phyloP scores from a whole-genome alignment of 106 monocot genomes.

The Acanthochlamys bracteata region DNA sequence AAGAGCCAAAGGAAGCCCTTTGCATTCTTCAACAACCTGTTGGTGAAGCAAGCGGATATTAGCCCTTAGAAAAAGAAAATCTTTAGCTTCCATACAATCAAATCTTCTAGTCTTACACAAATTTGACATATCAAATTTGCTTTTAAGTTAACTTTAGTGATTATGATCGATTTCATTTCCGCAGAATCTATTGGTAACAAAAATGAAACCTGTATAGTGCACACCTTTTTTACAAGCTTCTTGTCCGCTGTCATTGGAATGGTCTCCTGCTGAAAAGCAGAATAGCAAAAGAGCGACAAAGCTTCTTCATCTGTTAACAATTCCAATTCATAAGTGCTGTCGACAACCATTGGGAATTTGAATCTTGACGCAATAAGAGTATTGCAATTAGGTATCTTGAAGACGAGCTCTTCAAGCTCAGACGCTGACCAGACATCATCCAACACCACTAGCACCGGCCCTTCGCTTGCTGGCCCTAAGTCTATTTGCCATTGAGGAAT shows the following conservation, averaged over 20 bases:
- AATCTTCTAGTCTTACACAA: too few species aligned
- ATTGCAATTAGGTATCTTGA: conserved; percentile 33
- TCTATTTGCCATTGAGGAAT: conserved; percentile 38
- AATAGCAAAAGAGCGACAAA: conserved; percentile 34
- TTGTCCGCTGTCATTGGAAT: conserved; percentile 36
- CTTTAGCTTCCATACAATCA: neutral
- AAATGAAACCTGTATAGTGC: too few species aligned
- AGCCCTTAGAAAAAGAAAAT: neutral
- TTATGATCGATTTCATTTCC: too few species aligned
- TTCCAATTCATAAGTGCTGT: conserved; percentile 30
- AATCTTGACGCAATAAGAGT: conserved; percentile 43
- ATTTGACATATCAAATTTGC: too few species aligned
- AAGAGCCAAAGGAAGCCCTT: conserved; percentile 59
- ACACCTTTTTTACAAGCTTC: conserved; percentile 47
- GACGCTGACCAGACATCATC: conserved; percentile 50
- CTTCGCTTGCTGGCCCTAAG: conserved; percentile 17
- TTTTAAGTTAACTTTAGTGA: too few species aligned
- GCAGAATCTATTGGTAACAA: too few species aligned
- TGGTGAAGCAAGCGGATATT: neutral
- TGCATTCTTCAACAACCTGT: conserved; percentile 54
- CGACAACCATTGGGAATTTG: conserved; percentile 32
- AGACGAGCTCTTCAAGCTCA: conserved; percentile 37
- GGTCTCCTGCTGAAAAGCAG: conserved; percentile 37
- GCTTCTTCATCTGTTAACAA: conserved; percentile 41
- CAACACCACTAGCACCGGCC: conserved; percentile 28